Evolutionary conservation across 2,329 filamentous ascomycete genomes (phyloP).

Genomic region (Pseudogymnoascus sp.): DNA sequence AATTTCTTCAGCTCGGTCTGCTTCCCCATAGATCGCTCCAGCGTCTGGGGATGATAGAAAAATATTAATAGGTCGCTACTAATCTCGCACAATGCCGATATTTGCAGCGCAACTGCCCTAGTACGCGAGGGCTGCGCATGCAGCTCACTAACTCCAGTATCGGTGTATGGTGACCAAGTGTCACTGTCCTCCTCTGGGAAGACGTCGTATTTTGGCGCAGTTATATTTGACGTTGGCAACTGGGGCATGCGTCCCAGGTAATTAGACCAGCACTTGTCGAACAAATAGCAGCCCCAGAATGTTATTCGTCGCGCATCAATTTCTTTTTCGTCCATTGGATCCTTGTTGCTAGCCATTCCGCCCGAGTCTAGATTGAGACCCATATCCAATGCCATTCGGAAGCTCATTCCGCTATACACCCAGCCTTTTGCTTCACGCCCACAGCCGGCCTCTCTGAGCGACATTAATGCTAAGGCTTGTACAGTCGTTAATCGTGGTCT

Average conservation of each 20-base stretch:
- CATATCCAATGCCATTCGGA: conserved; percentile 92
- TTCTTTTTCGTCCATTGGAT: conserved; percentile 65
- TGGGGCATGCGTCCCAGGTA: conserved; percentile 89
- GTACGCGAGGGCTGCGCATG: conserved; percentile 75
- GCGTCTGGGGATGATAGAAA: conserved; percentile 78
- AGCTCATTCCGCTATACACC: conserved; percentile 98
- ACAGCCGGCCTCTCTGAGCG: conserved; percentile 89
- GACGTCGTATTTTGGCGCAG: conserved; percentile 81
- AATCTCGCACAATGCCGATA: conserved; percentile 82
- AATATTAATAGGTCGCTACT: conserved; percentile 81
- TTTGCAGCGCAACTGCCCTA: conserved; percentile 71
- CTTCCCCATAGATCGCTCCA: conserved; percentile 60
- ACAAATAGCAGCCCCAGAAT: conserved; percentile 97
- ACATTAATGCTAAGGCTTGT: conserved; percentile 91
- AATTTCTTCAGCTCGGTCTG: conserved; percentile 84
- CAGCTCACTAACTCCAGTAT: conserved; percentile 66
- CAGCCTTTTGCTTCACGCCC: conserved; percentile 91
- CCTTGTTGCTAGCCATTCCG: conserved; percentile 52
- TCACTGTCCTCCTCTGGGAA: conserved; percentile 83
- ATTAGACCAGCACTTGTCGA: conserved; percentile 98
- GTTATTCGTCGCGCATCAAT: conserved; percentile 84
- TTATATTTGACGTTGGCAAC: conserved; percentile 69
- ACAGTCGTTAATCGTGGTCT: conserved; percentile 82
- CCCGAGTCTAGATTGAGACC: conserved; percentile 80
- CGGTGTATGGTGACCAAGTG: conserved; percentile 81